Conservation (phyloP, 331 rosid species). For the Erythrophleum ivorense region DNA sequence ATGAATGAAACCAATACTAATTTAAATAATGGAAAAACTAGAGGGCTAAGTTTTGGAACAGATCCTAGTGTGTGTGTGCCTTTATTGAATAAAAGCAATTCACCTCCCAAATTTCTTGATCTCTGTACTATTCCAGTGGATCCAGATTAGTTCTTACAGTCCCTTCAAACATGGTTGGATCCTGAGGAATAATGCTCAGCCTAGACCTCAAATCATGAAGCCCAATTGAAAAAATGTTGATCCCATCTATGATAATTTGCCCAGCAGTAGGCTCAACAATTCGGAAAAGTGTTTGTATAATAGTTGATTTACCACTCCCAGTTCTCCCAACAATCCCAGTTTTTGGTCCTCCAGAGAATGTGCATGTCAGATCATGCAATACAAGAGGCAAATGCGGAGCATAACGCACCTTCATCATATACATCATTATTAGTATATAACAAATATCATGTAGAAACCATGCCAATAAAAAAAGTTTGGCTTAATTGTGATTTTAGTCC, state of each 20-base stretch:
- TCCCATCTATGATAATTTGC: constrained; percentile 54
- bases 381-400: constrained; percentile 77
- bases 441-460: no score
- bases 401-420: constrained; percentile 57
- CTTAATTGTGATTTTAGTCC: no score
- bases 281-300: constrained; percentile 60
- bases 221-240: constrained; percentile 61
- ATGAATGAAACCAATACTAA: background rate
- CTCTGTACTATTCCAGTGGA: constrained; percentile 71
- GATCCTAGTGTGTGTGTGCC: background rate
- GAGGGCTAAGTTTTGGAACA: constrained; percentile 1
- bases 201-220: constrained; percentile 68
- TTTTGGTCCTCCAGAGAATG: constrained; percentile 63
- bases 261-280: constrained; percentile 64
- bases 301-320: constrained; percentile 79
- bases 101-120: constrained; percentile 81
- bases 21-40: constrained; percentile 12
- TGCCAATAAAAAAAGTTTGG: no score
- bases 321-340: constrained; percentile 85
- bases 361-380: constrained; percentile 66
- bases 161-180: no score
- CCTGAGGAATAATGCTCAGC: constrained; percentile 81
- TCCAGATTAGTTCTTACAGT: constrained; percentile 71
- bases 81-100: constrained; percentile 21
- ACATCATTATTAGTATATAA: no score